These are phyloP conservation scores for Cryptosporidium bovis DNA, from an alignment of 169 alveolate species.

Conservation along the genomic window DNA sequence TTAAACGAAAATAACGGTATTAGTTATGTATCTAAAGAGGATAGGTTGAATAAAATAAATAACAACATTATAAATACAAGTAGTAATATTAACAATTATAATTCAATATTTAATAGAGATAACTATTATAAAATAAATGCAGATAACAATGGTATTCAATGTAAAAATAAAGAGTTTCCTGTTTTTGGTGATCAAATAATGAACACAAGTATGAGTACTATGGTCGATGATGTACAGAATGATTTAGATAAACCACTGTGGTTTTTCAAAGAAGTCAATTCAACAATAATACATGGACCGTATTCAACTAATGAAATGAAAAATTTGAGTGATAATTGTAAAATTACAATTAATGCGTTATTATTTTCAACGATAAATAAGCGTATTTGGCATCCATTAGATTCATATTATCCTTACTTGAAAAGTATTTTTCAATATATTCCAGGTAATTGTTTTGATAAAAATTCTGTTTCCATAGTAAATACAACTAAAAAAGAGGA, in stretches of 20 bases:
- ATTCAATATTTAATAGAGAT: too few relatives aligned
- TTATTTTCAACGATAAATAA: conserved; percentile 7
- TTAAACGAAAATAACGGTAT: too few relatives aligned
- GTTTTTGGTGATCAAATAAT: background rate
- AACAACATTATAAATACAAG: too few relatives aligned
- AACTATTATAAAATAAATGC: too few relatives aligned
- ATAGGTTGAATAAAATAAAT: too few relatives aligned
- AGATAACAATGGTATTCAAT: too few relatives aligned
- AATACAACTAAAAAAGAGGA: background rate
- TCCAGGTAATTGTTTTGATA: conserved; percentile 20
- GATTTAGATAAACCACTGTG: conserved; percentile 25
- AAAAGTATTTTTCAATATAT: conserved; percentile 9
- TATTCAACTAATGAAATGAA: conserved; percentile 32
- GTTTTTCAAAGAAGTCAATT: conserved; percentile 20
- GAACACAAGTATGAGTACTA: conserved; percentile 3
- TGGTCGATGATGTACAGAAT: background rate
- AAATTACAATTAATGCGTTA: background rate
- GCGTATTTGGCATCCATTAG: conserved; percentile 30
- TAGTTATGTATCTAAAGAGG: too few relatives aligned
- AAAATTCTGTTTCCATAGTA: background rate
- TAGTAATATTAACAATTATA: too few relatives aligned
- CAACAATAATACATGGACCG: conserved; percentile 13
- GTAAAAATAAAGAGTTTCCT: too few relatives aligned
- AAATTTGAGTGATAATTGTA: conserved; percentile 12
- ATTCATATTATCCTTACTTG: conserved; percentile 24